These are phyloP conservation scores for Gossypium arboreum DNA, from an alignment of 345 rosid genomes.

Conservation along the genomic window DNA sequence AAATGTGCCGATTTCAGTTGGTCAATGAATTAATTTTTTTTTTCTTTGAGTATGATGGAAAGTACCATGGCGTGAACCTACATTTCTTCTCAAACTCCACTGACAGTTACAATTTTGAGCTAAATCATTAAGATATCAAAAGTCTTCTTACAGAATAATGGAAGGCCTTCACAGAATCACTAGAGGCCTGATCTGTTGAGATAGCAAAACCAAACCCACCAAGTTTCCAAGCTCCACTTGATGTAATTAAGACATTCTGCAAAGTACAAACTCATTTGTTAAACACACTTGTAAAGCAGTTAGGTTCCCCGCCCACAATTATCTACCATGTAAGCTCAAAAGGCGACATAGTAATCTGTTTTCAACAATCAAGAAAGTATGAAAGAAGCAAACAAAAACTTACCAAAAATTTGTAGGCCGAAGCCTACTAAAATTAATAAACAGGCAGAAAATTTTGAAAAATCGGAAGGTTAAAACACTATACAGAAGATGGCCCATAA, in stretches of 20 bases:
- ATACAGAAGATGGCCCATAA: neutral
- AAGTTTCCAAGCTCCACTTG: slow-evolving; percentile 96
- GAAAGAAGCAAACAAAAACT: neutral
- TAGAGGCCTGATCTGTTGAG: slow-evolving; percentile 55
- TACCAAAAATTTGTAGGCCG: neutral
- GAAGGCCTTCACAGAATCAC: slow-evolving; percentile 58
- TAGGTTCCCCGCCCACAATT: neutral
- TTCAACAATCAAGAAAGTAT: neutral
- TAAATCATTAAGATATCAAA: slow-evolving; percentile 11
- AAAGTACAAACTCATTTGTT: slow-evolving; percentile 6
- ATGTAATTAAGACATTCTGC: slow-evolving; percentile 86
- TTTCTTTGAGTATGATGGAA: neutral
- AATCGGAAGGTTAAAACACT: neutral
- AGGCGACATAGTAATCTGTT: neutral
- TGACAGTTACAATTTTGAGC: neutral
- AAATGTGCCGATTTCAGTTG: neutral
- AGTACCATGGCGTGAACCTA: neutral
- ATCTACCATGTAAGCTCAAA: neutral
- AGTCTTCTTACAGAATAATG: slow-evolving; percentile 80
- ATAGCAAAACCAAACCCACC: slow-evolving; percentile 94
- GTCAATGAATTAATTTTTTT: neutral
- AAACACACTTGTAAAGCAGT: neutral
- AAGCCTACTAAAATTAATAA: neutral
- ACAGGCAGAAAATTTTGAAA: neutral
- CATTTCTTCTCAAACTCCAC: neutral